Evolutionary conservation across 2,329 filamentous ascomycete genomes (phyloP).

Genomic region (Endothia cerciana): DNA sequence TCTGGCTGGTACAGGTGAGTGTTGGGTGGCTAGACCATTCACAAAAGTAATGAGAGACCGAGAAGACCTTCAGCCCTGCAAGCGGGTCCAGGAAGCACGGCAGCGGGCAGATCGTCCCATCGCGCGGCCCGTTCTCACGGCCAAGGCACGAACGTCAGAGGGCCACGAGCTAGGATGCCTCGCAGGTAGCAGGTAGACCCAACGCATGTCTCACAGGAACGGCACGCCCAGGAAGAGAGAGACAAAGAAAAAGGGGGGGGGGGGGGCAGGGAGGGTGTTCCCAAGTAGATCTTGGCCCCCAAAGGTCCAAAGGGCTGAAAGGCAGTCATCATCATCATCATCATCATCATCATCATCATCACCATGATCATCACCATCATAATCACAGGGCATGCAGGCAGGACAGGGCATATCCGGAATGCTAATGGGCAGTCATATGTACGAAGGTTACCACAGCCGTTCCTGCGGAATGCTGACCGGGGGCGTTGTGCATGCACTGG

Average conservation of each 20-base stretch:
- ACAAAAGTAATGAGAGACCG: background rate
- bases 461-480: background rate
- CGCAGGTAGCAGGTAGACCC: background rate
- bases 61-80: background rate
- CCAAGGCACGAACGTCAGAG: background rate
- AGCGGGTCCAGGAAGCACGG: constrained; percentile 4
- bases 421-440: background rate
- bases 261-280: no score
- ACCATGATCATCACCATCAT: background rate
- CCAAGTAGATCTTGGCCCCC: background rate
- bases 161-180: background rate
- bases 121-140: constrained; percentile 3
- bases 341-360: background rate
- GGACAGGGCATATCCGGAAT: no score
- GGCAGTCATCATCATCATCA: background rate
- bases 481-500: background rate
- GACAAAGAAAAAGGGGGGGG: background rate
- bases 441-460: background rate
- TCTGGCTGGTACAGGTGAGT: background rate
- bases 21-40: background rate
- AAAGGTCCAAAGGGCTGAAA: constrained; percentile 1
- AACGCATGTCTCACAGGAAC: background rate
- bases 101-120: background rate
- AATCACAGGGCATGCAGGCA: no score
- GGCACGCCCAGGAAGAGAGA: background rate